A percentile compares a stretch with the other conserved stretches of the same genome.
phyloP scores from a whole-genome alignment of 2,329 filamentous ascomycete genomes.

The Alternaria sp. region DNA sequence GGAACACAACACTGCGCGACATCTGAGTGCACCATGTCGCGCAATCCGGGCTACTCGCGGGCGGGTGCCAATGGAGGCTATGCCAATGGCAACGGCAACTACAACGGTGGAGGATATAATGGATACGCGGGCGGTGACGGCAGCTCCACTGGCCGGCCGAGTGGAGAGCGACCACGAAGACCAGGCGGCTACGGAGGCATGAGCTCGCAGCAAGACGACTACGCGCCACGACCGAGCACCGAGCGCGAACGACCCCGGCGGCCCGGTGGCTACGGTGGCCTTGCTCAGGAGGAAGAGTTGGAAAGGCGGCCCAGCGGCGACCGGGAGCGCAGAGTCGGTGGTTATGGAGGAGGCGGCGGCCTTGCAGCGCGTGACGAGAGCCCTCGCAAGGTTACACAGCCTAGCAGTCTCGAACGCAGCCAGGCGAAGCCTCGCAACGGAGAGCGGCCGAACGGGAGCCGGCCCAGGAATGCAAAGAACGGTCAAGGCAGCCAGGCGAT shows the following conservation, averaged over 20 bases:
- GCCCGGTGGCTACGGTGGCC: slow-evolving; percentile 38
- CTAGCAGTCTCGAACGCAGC: slow-evolving; percentile 55
- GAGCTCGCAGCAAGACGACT: slow-evolving; percentile 30
- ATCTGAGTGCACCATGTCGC: slow-evolving; percentile 45
- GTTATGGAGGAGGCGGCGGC: slow-evolving; percentile 47
- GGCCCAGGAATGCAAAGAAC: slow-evolving; percentile 46
- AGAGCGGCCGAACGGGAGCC: slow-evolving; percentile 38
- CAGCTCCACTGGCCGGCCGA: slow-evolving; percentile 32
- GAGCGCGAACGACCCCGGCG: slow-evolving; percentile 34
- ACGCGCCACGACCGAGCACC: slow-evolving; percentile 28
- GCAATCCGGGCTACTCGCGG: slow-evolving; percentile 45
- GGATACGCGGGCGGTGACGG: slow-evolving; percentile 31
- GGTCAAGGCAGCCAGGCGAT: slow-evolving; percentile 55
- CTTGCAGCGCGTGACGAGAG: slow-evolving; percentile 35
- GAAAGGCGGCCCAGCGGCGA: slow-evolving; percentile 36
- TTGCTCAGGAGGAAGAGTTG: slow-evolving; percentile 41
- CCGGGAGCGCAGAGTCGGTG: slow-evolving; percentile 41
- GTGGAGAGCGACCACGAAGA: slow-evolving; percentile 41
- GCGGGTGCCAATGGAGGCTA: slow-evolving; percentile 49
- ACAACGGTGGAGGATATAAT: slow-evolving; percentile 34
- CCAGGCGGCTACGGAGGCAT: slow-evolving; percentile 46
- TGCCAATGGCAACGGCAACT: slow-evolving; percentile 41
- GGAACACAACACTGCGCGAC: slow-evolving; percentile 16
- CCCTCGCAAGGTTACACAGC: slow-evolving; percentile 43
- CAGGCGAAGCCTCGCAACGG: slow-evolving; percentile 54